phyloP scores from a whole-genome alignment of 495 filamentous ascomycete species.

The Neurospora sp. region DNA sequence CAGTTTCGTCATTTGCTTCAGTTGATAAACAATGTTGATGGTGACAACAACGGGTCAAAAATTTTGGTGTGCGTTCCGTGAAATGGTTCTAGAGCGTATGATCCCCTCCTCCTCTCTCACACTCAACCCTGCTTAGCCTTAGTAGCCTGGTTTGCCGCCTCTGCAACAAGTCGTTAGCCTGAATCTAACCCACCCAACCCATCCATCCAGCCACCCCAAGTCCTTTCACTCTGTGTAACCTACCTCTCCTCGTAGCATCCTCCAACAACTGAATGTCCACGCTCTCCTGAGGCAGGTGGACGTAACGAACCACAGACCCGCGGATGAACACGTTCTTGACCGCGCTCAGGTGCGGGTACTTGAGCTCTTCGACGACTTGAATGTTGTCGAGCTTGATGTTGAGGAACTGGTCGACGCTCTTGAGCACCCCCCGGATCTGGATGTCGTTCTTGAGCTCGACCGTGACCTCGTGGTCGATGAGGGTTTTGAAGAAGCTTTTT shows the following conservation, averaged over 20 bases:
- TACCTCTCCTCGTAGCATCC: constrained; percentile 92
- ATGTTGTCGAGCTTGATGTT: constrained; percentile 99
- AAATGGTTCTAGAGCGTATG: not conserved
- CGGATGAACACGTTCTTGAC: constrained; percentile 98
- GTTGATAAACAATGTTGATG: not conserved
- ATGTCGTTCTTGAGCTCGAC: constrained; percentile 99
- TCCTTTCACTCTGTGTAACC: constrained; percentile 13
- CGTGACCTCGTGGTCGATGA: constrained; percentile 90
- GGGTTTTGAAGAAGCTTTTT: constrained; percentile 94
- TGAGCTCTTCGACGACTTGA: constrained; percentile 76
- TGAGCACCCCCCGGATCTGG: constrained; percentile 84
- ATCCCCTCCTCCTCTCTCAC: constrained; percentile 4
- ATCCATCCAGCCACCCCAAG: not conserved
- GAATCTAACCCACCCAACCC: not conserved
- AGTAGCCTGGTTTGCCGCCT: constrained; percentile 33
- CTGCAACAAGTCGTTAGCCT: constrained; percentile 8
- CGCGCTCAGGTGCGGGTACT: constrained; percentile 86
- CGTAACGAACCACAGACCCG: constrained; percentile 92
- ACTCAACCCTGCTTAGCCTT: constrained; percentile 32
- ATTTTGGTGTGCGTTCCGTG: not conserved
- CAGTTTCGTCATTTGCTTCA: not conserved
- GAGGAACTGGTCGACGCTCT: constrained; percentile 95
- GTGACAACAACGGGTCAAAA: not conserved
- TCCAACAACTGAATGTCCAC: constrained; percentile 88
- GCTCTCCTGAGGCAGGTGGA: constrained; percentile 76